Evolutionary conservation across 176 grass and related monocot genomes (phyloP).

Genomic region (Thalia dealbata): DNA sequence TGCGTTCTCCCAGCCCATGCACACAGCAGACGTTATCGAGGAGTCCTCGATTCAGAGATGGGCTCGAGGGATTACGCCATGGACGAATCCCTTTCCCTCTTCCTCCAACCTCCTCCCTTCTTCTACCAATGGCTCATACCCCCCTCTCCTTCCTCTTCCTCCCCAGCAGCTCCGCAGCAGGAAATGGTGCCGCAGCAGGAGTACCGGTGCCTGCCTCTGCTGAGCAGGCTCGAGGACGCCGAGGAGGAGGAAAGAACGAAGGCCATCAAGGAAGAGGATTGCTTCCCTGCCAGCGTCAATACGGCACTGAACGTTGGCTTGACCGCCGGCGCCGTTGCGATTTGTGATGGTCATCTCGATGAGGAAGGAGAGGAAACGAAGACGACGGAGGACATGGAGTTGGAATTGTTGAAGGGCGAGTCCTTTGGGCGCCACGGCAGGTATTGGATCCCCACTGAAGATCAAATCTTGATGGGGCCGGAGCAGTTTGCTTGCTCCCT

Average conservation of each 20-base stretch:
- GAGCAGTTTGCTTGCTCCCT: constrained; percentile 81
- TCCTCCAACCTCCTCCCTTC: constrained; percentile 20
- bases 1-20: too few relatives aligned
- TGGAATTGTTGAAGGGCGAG: background rate
- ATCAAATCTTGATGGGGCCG: constrained; percentile 74
- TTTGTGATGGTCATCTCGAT: background rate
- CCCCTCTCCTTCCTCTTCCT: background rate
- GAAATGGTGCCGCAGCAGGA: background rate
- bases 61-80: constrained; percentile 7
- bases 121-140: constrained; percentile 43
- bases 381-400: constrained; percentile 11
- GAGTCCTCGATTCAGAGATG: background rate
- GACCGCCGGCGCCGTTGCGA: constrained; percentile 15
- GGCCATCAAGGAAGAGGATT: constrained; percentile 28
- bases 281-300: background rate
- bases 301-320: constrained; percentile 61
- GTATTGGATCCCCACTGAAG: constrained; percentile 83
- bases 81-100: constrained; percentile 23
- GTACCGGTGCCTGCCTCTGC: constrained; percentile 48
- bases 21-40: background rate
- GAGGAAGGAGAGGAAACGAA: constrained; percentile 25
- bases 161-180: background rate
- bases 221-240: constrained; percentile 54
- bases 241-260: constrained; percentile 1
- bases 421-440: constrained; percentile 9